A percentile compares a stretch with the other conserved stretches of the same genome.
These are phyloP conservation scores for Ambrosia trifida DNA, from an alignment of 129 eudicot genomes.

Conservation along the genomic window DNA sequence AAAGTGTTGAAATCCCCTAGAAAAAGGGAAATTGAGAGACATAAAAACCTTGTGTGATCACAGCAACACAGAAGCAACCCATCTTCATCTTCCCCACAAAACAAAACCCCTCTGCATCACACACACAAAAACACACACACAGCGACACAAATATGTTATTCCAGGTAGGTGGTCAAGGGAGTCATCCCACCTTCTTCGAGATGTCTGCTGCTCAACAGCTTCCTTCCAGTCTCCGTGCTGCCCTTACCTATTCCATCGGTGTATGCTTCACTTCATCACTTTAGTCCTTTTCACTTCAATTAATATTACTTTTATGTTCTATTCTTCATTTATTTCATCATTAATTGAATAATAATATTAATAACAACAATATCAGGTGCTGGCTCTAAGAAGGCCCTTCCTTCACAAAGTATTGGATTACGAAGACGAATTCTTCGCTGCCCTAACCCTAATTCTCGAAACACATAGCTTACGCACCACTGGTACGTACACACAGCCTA, in stretches of 20 bases:
- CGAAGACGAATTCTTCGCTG: conserved; percentile 93
- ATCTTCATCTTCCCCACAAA: conserved; percentile 20
- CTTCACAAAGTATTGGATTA: conserved; percentile 85
- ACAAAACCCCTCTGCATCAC: conserved; percentile 5
- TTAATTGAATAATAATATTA: not conserved
- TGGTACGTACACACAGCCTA: conserved; percentile 32
- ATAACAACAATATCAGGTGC: conserved; percentile 43
- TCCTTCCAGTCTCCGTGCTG: conserved; percentile 97
- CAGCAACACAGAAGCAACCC: not conserved
- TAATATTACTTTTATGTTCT: not conserved
- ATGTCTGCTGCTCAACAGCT: conserved; percentile 99
- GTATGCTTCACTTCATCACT: conserved; percentile 43
- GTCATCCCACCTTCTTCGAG: conserved; percentile 98
- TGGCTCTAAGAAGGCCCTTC: conserved; percentile 92
- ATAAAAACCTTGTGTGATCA: conserved; percentile 16
- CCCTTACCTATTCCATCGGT: conserved; percentile 94
- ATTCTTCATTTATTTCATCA: not conserved
- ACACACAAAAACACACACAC: conserved; percentile 9
- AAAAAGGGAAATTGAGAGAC: not conserved
- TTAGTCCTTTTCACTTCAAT: too few species aligned
- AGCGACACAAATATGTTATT: conserved; percentile 65
- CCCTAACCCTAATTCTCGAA: conserved; percentile 85
- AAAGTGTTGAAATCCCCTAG: not conserved
- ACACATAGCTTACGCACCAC: conserved; percentile 92
- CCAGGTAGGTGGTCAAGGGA: conserved; percentile 99